A percentile compares a stretch with the other conserved stretches of the same genome.
Conservation (phyloP, 2,329 filamentous ascomycete species). For the Sclerotiophoma versabilis region DNA sequence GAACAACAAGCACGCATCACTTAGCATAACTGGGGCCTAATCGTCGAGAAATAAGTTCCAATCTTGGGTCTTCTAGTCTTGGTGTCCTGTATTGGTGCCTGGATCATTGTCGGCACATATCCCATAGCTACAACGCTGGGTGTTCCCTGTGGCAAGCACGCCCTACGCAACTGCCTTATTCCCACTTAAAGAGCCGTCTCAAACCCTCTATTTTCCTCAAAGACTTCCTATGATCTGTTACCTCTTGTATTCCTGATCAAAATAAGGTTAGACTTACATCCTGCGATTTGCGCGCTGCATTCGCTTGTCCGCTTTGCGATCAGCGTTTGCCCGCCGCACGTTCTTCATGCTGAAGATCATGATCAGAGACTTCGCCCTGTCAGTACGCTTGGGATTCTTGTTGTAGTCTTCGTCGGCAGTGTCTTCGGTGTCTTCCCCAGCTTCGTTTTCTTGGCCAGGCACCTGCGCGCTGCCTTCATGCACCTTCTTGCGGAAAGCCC, state of each 20-base stretch:
- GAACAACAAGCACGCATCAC: background rate
- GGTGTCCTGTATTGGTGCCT: background rate
- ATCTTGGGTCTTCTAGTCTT: background rate
- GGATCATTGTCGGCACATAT: background rate
- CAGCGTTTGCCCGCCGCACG: slow-evolving; percentile 6
- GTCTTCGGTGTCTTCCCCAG: background rate
- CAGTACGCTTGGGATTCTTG: background rate
- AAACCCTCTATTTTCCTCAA: background rate
- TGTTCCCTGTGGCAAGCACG: background rate
- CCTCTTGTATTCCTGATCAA: background rate
- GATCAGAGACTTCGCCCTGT: background rate
- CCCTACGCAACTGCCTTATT: background rate
- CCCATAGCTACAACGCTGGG: background rate
- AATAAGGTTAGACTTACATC: background rate
- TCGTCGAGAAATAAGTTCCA: too few species aligned
- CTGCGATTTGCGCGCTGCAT: slow-evolving; percentile 1
- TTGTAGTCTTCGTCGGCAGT: background rate
- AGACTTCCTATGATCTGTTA: background rate
- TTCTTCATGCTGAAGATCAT: slow-evolving; percentile 13
- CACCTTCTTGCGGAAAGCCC: slow-evolving; percentile 8
- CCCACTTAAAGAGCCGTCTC: background rate
- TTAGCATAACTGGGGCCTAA: background rate
- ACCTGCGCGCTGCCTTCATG: background rate
- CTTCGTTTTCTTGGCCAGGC: background rate
- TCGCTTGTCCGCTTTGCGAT: slow-evolving; percentile 1